phyloP scores from a whole-genome alignment of 2,329 filamentous ascomycete genomes.

The Aureobasidium sp. region DNA sequence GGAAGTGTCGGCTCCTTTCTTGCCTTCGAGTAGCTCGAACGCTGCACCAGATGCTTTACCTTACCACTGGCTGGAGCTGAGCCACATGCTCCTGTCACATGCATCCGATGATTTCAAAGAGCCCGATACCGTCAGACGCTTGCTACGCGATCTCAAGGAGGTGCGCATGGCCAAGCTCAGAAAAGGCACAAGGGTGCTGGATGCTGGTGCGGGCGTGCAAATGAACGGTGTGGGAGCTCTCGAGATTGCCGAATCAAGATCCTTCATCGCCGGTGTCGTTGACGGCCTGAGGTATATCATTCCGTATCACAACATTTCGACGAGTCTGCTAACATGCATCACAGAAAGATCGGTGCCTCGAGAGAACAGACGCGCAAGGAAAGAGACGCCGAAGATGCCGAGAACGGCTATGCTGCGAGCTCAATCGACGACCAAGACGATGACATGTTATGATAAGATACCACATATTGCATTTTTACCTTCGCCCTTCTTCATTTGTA shows the following conservation, averaged over 20 bases:
- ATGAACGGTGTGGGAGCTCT: conserved; percentile 80
- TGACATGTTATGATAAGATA: conserved; percentile 38
- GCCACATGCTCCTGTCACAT: conserved; percentile 76
- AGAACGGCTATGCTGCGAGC: conserved; percentile 45
- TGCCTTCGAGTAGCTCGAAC: conserved; percentile 60
- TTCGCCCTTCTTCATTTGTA: not conserved
- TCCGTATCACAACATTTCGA: not conserved
- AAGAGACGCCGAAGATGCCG: conserved; percentile 60
- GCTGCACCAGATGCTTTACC: conserved; percentile 65
- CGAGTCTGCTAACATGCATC: conserved; percentile 13
- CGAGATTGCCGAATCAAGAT: conserved; percentile 81
- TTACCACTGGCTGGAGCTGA: conserved; percentile 92
- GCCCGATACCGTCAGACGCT: conserved; percentile 62
- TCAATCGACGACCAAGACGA: conserved; percentile 42
- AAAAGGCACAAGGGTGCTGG: conserved; percentile 61
- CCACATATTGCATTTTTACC: not conserved
- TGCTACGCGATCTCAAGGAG: conserved; percentile 76
- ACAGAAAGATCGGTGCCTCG: conserved; percentile 68
- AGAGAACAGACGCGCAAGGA: conserved; percentile 71
- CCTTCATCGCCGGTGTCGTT: conserved; percentile 76
- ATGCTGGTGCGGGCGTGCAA: conserved; percentile 63
- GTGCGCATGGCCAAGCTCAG: conserved; percentile 84
- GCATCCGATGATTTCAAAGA: conserved; percentile 74
- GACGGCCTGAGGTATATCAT: conserved; percentile 60
- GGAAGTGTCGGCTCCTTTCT: conserved; percentile 57